A percentile compares a stretch with the other conserved stretches of the same genome.
phyloP scores from a whole-genome alignment of 2,329 filamentous ascomycete genomes.

The Pyrenochaeta sp. region DNA sequence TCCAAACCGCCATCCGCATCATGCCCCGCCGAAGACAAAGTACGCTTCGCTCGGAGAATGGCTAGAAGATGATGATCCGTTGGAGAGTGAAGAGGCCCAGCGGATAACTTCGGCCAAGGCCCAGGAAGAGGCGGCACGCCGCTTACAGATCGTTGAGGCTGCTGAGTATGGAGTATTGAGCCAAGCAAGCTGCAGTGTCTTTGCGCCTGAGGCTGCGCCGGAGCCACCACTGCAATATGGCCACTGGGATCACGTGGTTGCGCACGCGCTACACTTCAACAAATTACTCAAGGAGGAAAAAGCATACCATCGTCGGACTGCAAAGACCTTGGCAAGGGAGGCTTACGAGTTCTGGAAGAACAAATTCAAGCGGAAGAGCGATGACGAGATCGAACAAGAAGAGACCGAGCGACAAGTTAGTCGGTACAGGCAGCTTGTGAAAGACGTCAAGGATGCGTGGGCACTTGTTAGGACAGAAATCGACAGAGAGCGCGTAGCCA shows the following conservation, averaged over 20 bases:
- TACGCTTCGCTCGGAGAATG: slow-evolving; percentile 69
- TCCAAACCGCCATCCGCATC: slow-evolving; percentile 61
- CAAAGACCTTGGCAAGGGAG: slow-evolving; percentile 81
- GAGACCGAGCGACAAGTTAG: slow-evolving; percentile 71
- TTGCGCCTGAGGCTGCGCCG: slow-evolving; percentile 75
- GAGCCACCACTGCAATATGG: slow-evolving; percentile 83
- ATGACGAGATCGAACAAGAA: slow-evolving; percentile 84
- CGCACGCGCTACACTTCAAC: slow-evolving; percentile 81
- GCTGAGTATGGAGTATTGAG: slow-evolving; percentile 80
- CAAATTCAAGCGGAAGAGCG: slow-evolving; percentile 61
- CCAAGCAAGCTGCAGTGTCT: slow-evolving; percentile 73
- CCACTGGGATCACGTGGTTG: slow-evolving; percentile 85
- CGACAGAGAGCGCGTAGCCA: slow-evolving; percentile 62
- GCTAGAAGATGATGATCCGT: slow-evolving; percentile 63
- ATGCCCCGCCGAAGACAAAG: slow-evolving; percentile 56
- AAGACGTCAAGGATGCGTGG: slow-evolving; percentile 70
- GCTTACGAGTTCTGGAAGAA: slow-evolving; percentile 78
- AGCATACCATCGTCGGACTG: slow-evolving; percentile 75
- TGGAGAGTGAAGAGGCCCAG: slow-evolving; percentile 54
- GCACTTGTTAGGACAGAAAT: slow-evolving; percentile 66
- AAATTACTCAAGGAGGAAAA: slow-evolving; percentile 83
- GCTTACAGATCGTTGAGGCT: slow-evolving; percentile 75
- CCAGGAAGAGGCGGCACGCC: slow-evolving; percentile 71
- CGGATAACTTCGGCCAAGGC: slow-evolving; percentile 43
- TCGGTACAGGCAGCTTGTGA: slow-evolving; percentile 76